Percentiles rank a stretch among this genome's conserved stretches.
These are phyloP conservation scores for Ampelomyces quisqualis DNA, from an alignment of 2,329 filamentous ascomycete species.

Conservation along the genomic window DNA sequence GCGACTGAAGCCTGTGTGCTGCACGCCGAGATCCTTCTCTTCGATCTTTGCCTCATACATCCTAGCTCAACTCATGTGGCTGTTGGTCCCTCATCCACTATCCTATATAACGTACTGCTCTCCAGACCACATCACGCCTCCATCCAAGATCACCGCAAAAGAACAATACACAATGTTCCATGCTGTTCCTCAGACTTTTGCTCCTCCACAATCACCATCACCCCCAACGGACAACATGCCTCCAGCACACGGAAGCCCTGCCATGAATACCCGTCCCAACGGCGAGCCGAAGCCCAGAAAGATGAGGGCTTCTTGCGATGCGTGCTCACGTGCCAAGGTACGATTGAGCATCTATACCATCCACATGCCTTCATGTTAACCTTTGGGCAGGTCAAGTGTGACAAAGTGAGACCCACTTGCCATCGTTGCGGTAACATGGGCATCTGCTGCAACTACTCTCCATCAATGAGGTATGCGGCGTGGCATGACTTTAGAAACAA, in stretches of 20 bases:
- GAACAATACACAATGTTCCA: conserved; percentile 34
- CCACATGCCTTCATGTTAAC: conserved; percentile 6
- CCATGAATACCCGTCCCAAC: conserved; percentile 23
- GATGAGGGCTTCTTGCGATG: conserved; percentile 43
- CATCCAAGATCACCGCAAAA: conserved; percentile 13
- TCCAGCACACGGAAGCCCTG: conserved; percentile 18
- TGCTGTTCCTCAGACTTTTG: conserved; percentile 27
- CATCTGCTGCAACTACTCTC: conserved; percentile 45
- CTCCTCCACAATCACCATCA: conserved; percentile 24
- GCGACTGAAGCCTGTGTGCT: conserved; percentile 26
- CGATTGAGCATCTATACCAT: not conserved
- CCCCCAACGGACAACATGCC: conserved; percentile 30
- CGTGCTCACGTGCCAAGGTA: conserved; percentile 42
- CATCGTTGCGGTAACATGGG: conserved; percentile 42
- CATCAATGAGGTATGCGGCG: conserved; percentile 43
- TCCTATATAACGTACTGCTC: conserved; percentile 37
- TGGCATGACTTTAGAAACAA: not conserved
- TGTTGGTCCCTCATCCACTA: conserved; percentile 15
- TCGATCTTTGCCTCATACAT: conserved; percentile 22
- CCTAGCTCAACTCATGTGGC: conserved; percentile 18
- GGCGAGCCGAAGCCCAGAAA: conserved; percentile 38
- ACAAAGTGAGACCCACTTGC: conserved; percentile 41
- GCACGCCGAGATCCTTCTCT: conserved; percentile 22
- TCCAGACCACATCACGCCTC: conserved; percentile 17
- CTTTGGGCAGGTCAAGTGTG: conserved; percentile 35